A percentile compares a stretch with the other conserved stretches of the same genome.
Conservation (phyloP, 2,329 filamentous ascomycete species). For the Ilyonectria sp. region DNA sequence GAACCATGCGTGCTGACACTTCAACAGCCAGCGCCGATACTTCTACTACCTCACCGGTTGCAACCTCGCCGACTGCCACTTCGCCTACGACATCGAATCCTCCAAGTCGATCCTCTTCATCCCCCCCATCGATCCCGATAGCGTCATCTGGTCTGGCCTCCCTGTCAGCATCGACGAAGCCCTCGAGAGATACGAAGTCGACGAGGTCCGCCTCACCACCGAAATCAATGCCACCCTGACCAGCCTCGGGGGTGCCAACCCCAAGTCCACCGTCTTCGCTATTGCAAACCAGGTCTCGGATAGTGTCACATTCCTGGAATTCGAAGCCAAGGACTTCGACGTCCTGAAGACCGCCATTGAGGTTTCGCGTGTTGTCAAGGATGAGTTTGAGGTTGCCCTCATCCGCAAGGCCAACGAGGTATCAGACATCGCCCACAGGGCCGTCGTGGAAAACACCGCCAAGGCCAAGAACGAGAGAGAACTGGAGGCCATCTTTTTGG, state of each 20-base stretch:
- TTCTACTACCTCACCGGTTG: conserved; percentile 97
- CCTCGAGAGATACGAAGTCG: conserved; percentile 83
- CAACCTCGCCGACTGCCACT: conserved; percentile 83
- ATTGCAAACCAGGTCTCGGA: conserved; percentile 85
- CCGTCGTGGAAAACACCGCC: conserved; percentile 73
- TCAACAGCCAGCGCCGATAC: conserved; percentile 82
- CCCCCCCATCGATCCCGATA: conserved; percentile 88
- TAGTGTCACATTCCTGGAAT: conserved; percentile 79
- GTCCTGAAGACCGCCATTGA: conserved; percentile 76
- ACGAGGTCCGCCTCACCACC: conserved; percentile 79
- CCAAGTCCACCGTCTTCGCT: conserved; percentile 74
- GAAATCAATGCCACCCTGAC: conserved; percentile 84
- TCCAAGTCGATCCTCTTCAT: conserved; percentile 89
- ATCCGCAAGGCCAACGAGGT: conserved; percentile 81
- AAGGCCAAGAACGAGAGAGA: conserved; percentile 83
- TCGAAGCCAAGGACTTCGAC: conserved; percentile 73
- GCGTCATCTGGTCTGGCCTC: conserved; percentile 93
- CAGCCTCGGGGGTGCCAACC: conserved; percentile 59
- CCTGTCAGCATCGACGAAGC: conserved; percentile 85
- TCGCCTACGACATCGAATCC: conserved; percentile 84
- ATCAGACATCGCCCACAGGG: conserved; percentile 76
- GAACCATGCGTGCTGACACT: not conserved
- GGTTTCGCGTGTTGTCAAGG: conserved; percentile 78
- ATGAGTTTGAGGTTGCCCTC: conserved; percentile 81
- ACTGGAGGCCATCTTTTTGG: conserved; percentile 85